phyloP scores from a whole-genome alignment of 345 rosid species.

The Nasturtium officinale region DNA sequence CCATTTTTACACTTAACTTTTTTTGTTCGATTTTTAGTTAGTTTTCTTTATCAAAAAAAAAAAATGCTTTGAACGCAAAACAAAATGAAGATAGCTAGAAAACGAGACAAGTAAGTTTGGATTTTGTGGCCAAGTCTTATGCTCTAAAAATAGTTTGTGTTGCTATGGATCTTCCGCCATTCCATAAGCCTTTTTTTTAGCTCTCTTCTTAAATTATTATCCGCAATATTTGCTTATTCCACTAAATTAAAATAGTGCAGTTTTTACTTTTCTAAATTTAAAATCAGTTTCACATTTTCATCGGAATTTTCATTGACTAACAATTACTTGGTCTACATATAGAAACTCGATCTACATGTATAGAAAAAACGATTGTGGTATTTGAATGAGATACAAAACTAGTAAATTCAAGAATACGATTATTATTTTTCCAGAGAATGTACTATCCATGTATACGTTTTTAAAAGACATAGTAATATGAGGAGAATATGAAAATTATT shows the following conservation, averaged over 20 bases:
- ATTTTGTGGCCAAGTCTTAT: conserved; percentile 26
- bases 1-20: conserved; percentile 41
- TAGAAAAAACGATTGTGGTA: no score
- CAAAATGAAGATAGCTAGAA: conserved; percentile 13
- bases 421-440: neutral
- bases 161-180: conserved; percentile 15
- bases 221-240: conserved; percentile 27
- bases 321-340: neutral
- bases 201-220: neutral
- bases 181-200: conserved; percentile 11
- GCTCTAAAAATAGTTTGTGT: conserved; percentile 31
- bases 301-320: neutral
- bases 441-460: neutral
- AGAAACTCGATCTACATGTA: neutral
- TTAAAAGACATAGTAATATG: neutral
- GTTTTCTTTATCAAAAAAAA: neutral
- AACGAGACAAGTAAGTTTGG: conserved; percentile 16
- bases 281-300: neutral
- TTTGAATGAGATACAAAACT: no score
- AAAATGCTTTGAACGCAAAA: conserved; percentile 7
- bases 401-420: no score
- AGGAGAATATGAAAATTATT: neutral
- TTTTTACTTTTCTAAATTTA: neutral
- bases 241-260: neutral
- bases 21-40: neutral